phyloP scores from a whole-genome alignment of 306 rosid genomes.

The Acacia confusa region DNA sequence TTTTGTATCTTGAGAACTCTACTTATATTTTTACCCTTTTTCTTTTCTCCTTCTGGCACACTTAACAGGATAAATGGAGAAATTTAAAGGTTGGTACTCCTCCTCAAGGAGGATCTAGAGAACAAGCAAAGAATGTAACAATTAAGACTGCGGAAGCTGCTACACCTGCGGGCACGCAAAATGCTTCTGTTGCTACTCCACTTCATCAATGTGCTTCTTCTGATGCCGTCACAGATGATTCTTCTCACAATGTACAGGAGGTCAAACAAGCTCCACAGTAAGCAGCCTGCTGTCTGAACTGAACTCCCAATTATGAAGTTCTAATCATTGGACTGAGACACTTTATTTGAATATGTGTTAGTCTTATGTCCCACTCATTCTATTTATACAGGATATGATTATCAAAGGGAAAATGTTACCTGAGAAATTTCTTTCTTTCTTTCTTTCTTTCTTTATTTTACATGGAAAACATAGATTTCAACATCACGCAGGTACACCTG shows the following conservation, averaged over 20 bases:
- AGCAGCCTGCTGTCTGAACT: not conserved
- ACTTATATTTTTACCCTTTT: not conserved
- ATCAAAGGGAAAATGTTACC: not conserved
- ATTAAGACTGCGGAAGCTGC: slow-evolving; percentile 35
- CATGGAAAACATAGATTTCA: not conserved
- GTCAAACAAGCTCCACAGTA: slow-evolving; percentile 53
- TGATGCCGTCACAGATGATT: slow-evolving; percentile 36
- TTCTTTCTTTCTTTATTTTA: not conserved
- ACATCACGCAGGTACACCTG: not conserved
- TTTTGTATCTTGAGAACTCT: not conserved
- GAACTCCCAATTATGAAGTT: not conserved
- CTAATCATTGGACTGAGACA: not conserved
- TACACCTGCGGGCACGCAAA: slow-evolving; percentile 17
- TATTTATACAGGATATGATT: not conserved
- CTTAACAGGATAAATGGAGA: slow-evolving; percentile 84
- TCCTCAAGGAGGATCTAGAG: not conserved
- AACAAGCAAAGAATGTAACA: slow-evolving; percentile 47
- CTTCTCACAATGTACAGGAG: slow-evolving; percentile 47
- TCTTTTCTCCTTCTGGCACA: slow-evolving; percentile 11
- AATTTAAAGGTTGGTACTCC: slow-evolving; percentile 53
- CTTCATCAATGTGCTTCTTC: slow-evolving; percentile 16
- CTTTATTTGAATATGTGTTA: not conserved
- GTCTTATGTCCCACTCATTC: not conserved
- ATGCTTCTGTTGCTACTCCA: slow-evolving; percentile 24
- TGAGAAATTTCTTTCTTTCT: not conserved